Evolutionary conservation across 805 yeast genomes (phyloP), one percentile per base, ranked within the genome.

Genomic region (Lipomyces orientalis): DNA sequence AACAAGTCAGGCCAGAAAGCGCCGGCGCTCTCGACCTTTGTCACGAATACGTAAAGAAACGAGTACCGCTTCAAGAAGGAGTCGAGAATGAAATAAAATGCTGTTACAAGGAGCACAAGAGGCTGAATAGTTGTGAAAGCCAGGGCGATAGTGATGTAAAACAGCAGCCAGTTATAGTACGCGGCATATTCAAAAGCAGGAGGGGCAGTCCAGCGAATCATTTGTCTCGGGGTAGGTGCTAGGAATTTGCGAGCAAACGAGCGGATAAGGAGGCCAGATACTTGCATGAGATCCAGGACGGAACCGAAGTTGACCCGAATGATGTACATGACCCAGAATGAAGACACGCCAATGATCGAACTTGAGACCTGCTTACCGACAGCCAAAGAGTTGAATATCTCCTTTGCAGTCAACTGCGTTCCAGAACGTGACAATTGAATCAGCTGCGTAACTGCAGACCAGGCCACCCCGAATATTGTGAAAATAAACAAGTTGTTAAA

Each of bases 291-390:
- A 58, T 75, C 77, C 3, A 78, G 62, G 29, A 77, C 66, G 7
- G 77, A 25, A 14, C 69, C 80, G 14, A 79, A 46, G 39, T 76
- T 72, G 14, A 76, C 76, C 25, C 78, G 73, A 22, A 80, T 62
- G 4, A 79, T 64, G 68, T 79, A 80, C 79, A 79, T 76, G 34
- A 80, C 80, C 82, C 82, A 80, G 71, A 80, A 80, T 8, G 81
- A 76, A 5, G 82, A 78, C 25, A 80, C 74, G 58, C 76, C 75
- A 55, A 80, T 76, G 51, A 80, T 75, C 6, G 82, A 78, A 2
- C 76, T 74, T 1, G 81, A 73, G 9, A 78, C 68, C 29, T 80
- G 79, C 34, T 73, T 68, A 2, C 76, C 77, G 9, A 80, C 69
- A 3, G 70, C 71, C 14, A 79, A 73, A 12, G 72, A 56, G 22